Evolutionary conservation across 1,139 yeast species (phyloP).

Genomic region (Kurtzmaniella natalensis): DNA sequence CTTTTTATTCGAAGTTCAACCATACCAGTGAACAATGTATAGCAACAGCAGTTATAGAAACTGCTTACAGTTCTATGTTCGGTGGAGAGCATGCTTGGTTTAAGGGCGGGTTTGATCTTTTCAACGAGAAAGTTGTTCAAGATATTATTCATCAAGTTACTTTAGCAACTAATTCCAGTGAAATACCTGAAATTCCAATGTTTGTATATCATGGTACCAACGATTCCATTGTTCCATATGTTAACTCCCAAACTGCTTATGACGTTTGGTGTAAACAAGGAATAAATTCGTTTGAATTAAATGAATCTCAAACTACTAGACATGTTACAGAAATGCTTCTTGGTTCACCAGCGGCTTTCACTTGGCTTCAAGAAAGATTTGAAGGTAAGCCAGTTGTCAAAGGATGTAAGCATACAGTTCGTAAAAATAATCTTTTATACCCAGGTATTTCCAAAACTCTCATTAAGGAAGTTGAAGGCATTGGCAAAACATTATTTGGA

Average conservation of each 20-base stretch:
- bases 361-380: conserved; percentile 12
- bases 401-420: conserved; percentile 1
- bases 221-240: conserved; percentile 20
- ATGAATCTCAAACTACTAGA: conserved; percentile 7
- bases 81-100: neutral
- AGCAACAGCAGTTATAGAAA: conserved; percentile 1
- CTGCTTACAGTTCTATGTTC: neutral
- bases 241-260: conserved; percentile 7
- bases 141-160: conserved; percentile 8
- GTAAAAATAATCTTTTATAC: neutral
- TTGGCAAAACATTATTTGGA: neutral
- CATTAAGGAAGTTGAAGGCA: neutral
- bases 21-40: conserved; percentile 1
- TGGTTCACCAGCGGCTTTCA: conserved; percentile 14
- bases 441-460: neutral
- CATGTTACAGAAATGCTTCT: conserved; percentile 11
- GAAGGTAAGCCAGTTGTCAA: conserved; percentile 5
- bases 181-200: conserved; percentile 21
- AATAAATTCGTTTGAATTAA: conserved; percentile 5
- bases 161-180: conserved; percentile 1
- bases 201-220: conserved; percentile 21
- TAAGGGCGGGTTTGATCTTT: too few relatives aligned
- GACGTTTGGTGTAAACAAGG: conserved; percentile 7
- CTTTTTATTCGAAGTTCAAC: conserved; percentile 2
- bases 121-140: conserved; percentile 11